Base-by-base conservation (phyloP, 441 rosid genomes). In the Cnidoscolus chayamansa region DNA sequence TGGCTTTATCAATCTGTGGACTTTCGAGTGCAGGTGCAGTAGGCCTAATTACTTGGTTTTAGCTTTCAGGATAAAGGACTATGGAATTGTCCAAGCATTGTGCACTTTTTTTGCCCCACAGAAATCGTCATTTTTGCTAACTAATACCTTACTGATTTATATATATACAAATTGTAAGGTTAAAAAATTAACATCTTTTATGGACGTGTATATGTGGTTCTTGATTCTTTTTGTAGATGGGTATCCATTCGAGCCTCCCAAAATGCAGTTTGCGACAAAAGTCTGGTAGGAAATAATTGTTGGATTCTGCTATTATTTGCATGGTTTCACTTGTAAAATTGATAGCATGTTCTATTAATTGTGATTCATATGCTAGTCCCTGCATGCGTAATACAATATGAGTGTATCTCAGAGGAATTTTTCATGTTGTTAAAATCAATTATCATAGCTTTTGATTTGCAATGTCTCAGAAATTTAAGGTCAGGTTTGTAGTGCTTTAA, bases 191-290 rank as follows among this genome's bases (percentile, higher is more conserved):
- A 0, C 4, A 58, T 25, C 68, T 25, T 48, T 11, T 40, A 45
- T 70, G 82, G 55, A 73, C 65, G 64, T 63, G 65, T 56, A 56
- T 65, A 65, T 62, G 12, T 25, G 7, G n/a, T 70, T 56, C 13
- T 68, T 63, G 45, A n/a, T 71, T 77, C 74, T 67, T 47, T 77
- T 80, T 86, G 84, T 93, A 95, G 99, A 95, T 85, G 97, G 94
- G 54, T 95, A 95, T 81, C 99, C 99, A 9, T 95, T 95, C 77
- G 93, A 93, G 91, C 99, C 99, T 70, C 98, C 99, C 35, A 95
- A 90, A 85, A 93, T 93, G 99, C 93, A 93, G 79, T 95, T 95
- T 72, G 81, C 87, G 19, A 95, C 98, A 55, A 93, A 89, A 91
- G 98, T 95, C 77, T 95, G 99, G 99, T 95, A 93, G 70, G 93